Evolutionary conservation across 192 early-diverging fungal species (phyloP), one percentile per base, ranked within the genome.

Genomic region (Thamnidium elegans): DNA sequence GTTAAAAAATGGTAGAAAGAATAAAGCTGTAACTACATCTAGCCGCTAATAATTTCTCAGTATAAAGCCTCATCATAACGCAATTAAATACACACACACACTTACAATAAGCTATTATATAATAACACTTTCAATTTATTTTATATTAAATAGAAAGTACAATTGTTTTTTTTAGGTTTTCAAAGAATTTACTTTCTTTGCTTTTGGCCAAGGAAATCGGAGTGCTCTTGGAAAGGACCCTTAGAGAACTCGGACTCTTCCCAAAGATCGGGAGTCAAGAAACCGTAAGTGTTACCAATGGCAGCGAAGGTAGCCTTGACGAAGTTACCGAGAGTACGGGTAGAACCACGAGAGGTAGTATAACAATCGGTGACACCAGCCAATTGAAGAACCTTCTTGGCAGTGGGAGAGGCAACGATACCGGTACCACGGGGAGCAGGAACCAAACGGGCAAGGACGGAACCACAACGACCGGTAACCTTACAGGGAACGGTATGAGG

Each of bases 381-480:
- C 66, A 96, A 87, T 82, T 91, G 83, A 68, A 96, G 86, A 66
- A 98, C 86, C 89, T 93, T 96, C 92, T 98, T 98, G 83, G 94
- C 85, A 68, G 89, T 81, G 69, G 90, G 84, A 70, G 94, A 96
- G 78, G 94, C 94, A 77, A 91, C 96, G 64, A 98, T 90, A 71
- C 94, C 94, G 77, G 96, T 98, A 94, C 96, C 96, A 77, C 96
- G 94, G 79, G 96, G 96, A 74, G 96, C 96, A 63, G 96, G 96
- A 73, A 98, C 90, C 34, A 98, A 78, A 79, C 96, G 92, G 76
- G 88, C 86, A 65, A 90, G 79, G 70, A 90, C 87, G 73, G 94
- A 98, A 78, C 96, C 94, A 81, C 92, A 94, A 85, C 92, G 93
- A 63, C 94, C 94, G 63, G 92, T 94, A 67, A 94, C 94, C 92